A percentile compares a stretch with the other conserved stretches of the same genome.
Conservation (phyloP, 148 eudicot species). For the Pouteria glomerata region DNA sequence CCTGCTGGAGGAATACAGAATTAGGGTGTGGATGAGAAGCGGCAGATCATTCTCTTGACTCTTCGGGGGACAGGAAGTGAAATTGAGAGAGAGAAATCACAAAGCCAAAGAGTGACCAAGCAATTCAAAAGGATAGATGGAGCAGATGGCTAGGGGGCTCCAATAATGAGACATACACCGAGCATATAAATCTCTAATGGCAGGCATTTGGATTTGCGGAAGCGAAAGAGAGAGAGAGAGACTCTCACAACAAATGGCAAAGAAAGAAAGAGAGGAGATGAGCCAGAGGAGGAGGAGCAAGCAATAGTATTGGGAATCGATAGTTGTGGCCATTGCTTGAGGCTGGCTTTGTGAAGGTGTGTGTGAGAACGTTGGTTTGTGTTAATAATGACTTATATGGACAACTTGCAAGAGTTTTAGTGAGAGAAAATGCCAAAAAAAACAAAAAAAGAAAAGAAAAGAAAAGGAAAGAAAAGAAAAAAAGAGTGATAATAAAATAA, state of each 20-base stretch:
- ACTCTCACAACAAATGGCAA: neutral
- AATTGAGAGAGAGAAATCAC: no score
- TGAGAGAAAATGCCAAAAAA: no score
- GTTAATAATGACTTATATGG: neutral
- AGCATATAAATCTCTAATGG: neutral
- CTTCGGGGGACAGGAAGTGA: no score
- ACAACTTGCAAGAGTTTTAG: no score
- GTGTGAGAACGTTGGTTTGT: neutral
- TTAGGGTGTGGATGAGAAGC: no score
- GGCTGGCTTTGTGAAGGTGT: neutral
- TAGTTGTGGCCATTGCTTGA: slow-evolving; percentile 1
- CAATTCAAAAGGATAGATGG: no score
- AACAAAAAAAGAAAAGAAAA: no score
- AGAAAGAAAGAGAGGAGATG: slow-evolving; percentile 1
- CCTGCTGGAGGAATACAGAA: no score
- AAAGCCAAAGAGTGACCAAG: no score
- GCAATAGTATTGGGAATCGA: slow-evolving; percentile 5
- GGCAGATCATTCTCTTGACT: no score
- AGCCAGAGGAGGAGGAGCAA: slow-evolving; percentile 6
- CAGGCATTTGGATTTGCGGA: neutral
- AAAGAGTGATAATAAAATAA: no score
- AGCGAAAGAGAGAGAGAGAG: neutral
- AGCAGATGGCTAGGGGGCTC: neutral
- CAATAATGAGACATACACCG: neutral
- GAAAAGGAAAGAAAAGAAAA: no score